Evolutionary conservation across 2,329 filamentous ascomycete species (phyloP), one percentile per base, ranked within the genome.

Genomic region (Stagonosporopsis chrysanthemi): DNA sequence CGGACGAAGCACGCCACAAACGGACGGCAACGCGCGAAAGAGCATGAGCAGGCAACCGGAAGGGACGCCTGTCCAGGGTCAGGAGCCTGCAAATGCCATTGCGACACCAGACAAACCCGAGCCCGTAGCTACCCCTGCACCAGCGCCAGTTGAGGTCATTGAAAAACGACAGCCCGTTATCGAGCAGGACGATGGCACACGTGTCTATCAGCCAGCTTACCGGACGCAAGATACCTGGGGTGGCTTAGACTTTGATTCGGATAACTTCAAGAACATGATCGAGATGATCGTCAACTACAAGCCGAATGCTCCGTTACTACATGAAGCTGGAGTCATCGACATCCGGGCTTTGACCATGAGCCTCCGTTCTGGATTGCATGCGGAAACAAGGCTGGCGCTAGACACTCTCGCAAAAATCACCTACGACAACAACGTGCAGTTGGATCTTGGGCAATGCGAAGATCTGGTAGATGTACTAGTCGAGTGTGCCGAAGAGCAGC

Each of bases 401-500:
- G 95, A 98, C 74, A 91, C 90, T 0, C 81, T 99, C 33, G 88
- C 87, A 9, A 86, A 86, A 19, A 82, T 95, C 12, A 91, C 90
- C 2, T 85, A 73, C 49, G 73, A 76, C 48, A 68, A 71, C 41
- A 64, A 66, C 11, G 53, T 75, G 14, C 68, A 70, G 22, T 53
- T 76, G 17, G 73, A 76, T 42, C 58, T 76, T 33, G 67, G 69
- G 38, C 71, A 75, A 56, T 76, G 74, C 54, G 93, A 97, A 55
- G 95, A 98, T 72, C 78, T 99, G 54, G 84, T 97, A 17, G 95
- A 98, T 58, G 89, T 90, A 0, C 78, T 99, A 48, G 81, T 97
- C 31, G 95, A 98, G 65, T 97, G 91, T 72, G 95, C 91, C 1
- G 92, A 97, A 75, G 90, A 93, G 12, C 92, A 97, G 73, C 81